A percentile compares a stretch with the other conserved stretches of the same genome.
Conservation (phyloP, 2,329 filamentous ascomycete species). For the Fusarium sp. region DNA sequence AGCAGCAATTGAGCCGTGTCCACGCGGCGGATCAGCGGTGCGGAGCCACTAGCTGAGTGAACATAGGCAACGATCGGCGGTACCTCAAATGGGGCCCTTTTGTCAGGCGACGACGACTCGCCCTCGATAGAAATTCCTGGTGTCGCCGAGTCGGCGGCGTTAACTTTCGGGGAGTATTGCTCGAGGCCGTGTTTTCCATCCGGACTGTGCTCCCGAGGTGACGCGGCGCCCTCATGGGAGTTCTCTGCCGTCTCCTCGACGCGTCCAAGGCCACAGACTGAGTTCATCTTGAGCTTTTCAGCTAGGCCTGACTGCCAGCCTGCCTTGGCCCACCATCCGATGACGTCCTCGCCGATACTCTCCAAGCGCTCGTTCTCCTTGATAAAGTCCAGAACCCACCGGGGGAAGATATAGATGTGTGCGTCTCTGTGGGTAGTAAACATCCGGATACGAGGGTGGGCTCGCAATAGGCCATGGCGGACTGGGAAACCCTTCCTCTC, state of each 20-base stretch:
- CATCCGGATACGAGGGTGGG: constrained; percentile 82
- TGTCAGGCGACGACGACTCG: constrained; percentile 9
- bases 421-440: constrained; percentile 88
- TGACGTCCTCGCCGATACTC: constrained; percentile 88
- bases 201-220: constrained; percentile 42
- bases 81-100: constrained; percentile 53
- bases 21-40: constrained; percentile 84
- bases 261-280: constrained; percentile 63
- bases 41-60: constrained; percentile 67
- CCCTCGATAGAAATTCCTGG: constrained; percentile 13
- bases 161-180: neutral
- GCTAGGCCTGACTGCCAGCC: constrained; percentile 87
- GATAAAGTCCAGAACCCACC: constrained; percentile 90
- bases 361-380: constrained; percentile 84
- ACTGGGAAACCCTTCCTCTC: constrained; percentile 79
- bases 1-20: constrained; percentile 88
- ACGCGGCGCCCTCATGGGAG: constrained; percentile 44
- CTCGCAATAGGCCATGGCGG: constrained; percentile 79
- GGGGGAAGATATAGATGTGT: constrained; percentile 94
- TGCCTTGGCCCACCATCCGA: constrained; percentile 96
- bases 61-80: constrained; percentile 87
- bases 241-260: constrained; percentile 54
- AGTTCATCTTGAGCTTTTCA: constrained; percentile 79
- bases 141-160: neutral
- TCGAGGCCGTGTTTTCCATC: constrained; percentile 23